Conservation (phyloP, 2,329 filamentous ascomycete genomes). For the Sphaerulina populicola region DNA sequence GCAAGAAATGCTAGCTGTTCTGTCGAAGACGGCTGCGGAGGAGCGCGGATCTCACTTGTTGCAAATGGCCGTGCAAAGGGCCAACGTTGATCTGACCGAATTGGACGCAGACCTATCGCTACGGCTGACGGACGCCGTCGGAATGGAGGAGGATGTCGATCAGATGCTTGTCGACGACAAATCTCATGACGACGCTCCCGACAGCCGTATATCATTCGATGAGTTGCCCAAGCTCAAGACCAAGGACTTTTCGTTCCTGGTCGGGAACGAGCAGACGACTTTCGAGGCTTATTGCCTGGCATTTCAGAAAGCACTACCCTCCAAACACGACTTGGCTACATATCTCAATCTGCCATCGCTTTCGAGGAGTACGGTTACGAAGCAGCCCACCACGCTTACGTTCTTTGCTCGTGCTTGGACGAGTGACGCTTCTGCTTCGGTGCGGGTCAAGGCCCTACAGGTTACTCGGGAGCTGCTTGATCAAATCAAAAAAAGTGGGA, state of each 20-base stretch:
- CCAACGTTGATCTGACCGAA: conserved; percentile 5
- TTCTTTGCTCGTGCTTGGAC: conserved; percentile 20
- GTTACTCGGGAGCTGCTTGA: conserved; percentile 12
- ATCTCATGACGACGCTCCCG: conserved; percentile 1
- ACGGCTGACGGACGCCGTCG: conserved; percentile 3
- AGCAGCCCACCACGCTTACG: conserved; percentile 15
- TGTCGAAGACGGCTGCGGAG: conserved; percentile 2
- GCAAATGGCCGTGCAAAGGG: conserved; percentile 6
- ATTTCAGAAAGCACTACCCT: conserved; percentile 14
- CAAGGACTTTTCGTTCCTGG: conserved; percentile 18
- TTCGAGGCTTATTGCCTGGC: conserved; percentile 14
- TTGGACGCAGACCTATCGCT: conserved; percentile 16
- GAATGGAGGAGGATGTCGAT: conserved; percentile 5
- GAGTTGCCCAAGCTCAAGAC: conserved; percentile 13
- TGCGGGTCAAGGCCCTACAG: conserved; percentile 16
- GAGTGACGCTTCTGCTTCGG: conserved; percentile 9
- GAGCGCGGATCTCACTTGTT: conserved; percentile 7
- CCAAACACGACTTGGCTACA: conserved; percentile 11
- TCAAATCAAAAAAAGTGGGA: conserved; percentile 5
- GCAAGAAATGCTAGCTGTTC: conserved; percentile 4
- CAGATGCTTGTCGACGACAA: conserved; percentile 3
- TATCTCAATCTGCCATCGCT: conserved; percentile 15
- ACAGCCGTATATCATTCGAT: conserved; percentile 5
- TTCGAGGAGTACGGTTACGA: conserved; percentile 8
- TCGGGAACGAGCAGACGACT: conserved; percentile 1